Evolutionary conservation across 495 filamentous ascomycete species (phyloP).

Genomic region (Hypoxylon perforatum): DNA sequence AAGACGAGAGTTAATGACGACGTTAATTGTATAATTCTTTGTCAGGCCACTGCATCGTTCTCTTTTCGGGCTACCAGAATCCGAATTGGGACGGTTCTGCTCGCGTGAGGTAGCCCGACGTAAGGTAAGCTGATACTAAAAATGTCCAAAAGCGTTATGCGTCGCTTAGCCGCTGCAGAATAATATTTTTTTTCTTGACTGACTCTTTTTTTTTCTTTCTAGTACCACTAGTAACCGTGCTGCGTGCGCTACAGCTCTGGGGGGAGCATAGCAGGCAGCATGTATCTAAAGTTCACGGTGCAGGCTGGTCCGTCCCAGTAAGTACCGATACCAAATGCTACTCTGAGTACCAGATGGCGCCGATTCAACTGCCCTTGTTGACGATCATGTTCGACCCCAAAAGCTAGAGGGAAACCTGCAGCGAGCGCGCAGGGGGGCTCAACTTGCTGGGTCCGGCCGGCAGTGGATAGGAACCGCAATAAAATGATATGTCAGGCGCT

Average conservation of each 20-base stretch:
- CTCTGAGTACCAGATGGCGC: slow-evolving; percentile 32
- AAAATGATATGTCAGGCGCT: slow-evolving; percentile 42
- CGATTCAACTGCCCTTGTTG: slow-evolving; percentile 37
- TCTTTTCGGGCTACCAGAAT: slow-evolving; percentile 36
- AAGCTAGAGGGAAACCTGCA: slow-evolving; percentile 33
- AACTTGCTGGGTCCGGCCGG: slow-evolving; percentile 36
- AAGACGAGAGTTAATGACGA: slow-evolving; percentile 14
- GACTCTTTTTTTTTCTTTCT: slow-evolving; percentile 12
- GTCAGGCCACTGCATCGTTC: slow-evolving; percentile 40
- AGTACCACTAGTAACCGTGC: slow-evolving; percentile 21
- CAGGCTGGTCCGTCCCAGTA: slow-evolving; percentile 28
- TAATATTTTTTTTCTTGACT: slow-evolving; percentile 9
- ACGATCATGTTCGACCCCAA: slow-evolving; percentile 44
- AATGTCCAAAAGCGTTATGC: slow-evolving; percentile 16
- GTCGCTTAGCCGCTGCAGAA: slow-evolving; percentile 40
- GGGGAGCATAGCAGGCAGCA: background rate
- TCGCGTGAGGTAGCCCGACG: slow-evolving; percentile 40
- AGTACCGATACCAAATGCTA: slow-evolving; percentile 45
- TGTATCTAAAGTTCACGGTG: slow-evolving; percentile 41
- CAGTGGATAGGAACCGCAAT: slow-evolving; percentile 25
- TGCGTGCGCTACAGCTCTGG: slow-evolving; percentile 12
- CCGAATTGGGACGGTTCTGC: slow-evolving; percentile 39
- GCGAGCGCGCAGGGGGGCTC: slow-evolving; percentile 34
- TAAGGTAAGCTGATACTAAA: slow-evolving; percentile 43
- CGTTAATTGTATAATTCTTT: slow-evolving; percentile 31